Evolutionary conservation across 129 eudicot species (phyloP).

Genomic region (Rutidosis leptorrhynchoides): DNA sequence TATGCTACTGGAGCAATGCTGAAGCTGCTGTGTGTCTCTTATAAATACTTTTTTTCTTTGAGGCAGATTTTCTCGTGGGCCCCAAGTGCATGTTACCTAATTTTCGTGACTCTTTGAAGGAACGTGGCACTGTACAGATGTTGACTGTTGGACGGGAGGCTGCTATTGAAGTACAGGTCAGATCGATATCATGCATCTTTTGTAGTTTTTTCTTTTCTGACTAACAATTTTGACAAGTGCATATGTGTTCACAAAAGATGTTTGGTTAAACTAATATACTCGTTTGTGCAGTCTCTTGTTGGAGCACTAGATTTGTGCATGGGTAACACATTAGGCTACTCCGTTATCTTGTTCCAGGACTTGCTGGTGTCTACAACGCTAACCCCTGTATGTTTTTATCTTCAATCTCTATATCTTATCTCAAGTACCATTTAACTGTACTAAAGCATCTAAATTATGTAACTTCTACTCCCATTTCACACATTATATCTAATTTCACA

Average conservation of each 20-base stretch:
- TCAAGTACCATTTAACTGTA: background rate
- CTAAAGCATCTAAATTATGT: background rate
- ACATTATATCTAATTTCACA: background rate
- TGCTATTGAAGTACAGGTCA: conserved; percentile 95
- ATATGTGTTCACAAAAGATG: background rate
- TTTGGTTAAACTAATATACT: conserved; percentile 16
- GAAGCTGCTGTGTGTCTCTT: conserved; percentile 50
- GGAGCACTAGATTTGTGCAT: conserved; percentile 63
- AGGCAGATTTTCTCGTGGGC: conserved; percentile 76
- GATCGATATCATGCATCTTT: conserved; percentile 8
- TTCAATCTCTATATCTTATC: background rate
- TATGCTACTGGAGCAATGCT: conserved; percentile 47
- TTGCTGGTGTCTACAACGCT: conserved; percentile 87
- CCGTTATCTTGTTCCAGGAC: conserved; percentile 85
- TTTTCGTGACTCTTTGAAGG: conserved; percentile 80
- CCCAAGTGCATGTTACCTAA: conserved; percentile 75
- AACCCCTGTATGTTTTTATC: conserved; percentile 59
- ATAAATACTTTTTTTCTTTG: conserved; percentile 49
- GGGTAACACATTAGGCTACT: conserved; percentile 64
- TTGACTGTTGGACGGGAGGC: conserved; percentile 96
- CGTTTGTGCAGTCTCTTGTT: conserved; percentile 73
- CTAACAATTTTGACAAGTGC: background rate
- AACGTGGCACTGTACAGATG: conserved; percentile 91
- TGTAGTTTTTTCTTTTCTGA: background rate
- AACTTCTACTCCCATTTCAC: background rate